A percentile compares a stretch with the other conserved stretches of the same genome.
Evolutionary conservation across 2,329 filamentous ascomycete species (phyloP).

Genomic region (Xylariaceae sp.): DNA sequence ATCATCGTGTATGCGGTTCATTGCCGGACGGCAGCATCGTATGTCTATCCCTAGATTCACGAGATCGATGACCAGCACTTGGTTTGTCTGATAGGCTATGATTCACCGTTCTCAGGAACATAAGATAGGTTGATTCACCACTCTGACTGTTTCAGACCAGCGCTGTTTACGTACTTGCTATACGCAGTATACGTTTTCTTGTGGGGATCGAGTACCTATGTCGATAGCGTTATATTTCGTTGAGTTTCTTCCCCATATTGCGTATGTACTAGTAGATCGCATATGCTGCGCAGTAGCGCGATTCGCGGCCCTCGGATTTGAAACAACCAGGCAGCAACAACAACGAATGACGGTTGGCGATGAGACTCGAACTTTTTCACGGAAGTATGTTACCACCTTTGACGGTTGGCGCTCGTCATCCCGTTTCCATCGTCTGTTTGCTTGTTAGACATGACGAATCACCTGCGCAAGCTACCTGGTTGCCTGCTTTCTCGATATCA

Average conservation of each 20-base stretch:
- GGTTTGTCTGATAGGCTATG: background rate
- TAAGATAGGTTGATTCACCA: background rate
- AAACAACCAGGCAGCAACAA: background rate
- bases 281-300: background rate
- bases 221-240: background rate
- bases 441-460: background rate
- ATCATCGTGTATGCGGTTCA: background rate
- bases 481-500: background rate
- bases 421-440: background rate
- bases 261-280: too few species aligned
- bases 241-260: background rate
- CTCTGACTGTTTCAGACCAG: background rate
- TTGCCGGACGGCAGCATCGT: too few species aligned
- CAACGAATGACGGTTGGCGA: background rate
- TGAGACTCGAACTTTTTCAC: background rate
- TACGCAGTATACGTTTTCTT: background rate
- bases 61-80: background rate
- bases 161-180: background rate
- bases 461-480: background rate
- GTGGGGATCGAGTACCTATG: background rate
- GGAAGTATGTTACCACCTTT: background rate
- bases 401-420: background rate
- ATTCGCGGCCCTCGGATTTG: background rate
- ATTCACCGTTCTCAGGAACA: background rate
- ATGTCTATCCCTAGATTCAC: background rate